These are phyloP conservation scores for Clavulina sp. DNA, from an alignment of 768 basidiomycete species.

Conservation along the genomic window DNA sequence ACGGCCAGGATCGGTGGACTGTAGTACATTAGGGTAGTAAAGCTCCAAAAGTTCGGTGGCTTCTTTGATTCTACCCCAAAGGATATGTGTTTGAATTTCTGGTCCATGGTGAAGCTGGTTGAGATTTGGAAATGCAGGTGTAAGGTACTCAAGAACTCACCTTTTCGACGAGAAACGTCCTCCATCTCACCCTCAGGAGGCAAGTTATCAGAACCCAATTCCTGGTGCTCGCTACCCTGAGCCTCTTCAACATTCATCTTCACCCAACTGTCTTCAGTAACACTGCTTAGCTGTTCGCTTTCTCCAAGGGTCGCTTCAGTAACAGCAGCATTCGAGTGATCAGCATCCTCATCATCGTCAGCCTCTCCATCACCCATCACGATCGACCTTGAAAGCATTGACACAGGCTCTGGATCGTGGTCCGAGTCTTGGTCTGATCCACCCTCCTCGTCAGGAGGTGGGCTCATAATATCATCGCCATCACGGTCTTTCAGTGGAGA, in stretches of 20 bases:
- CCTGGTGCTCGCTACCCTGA: too few relatives aligned
- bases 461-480: constrained; percentile 39
- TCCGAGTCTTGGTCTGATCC: constrained; percentile 20
- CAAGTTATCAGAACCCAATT: too few relatives aligned
- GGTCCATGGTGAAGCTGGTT: background rate
- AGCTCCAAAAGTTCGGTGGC: constrained; percentile 47
- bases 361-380: too few relatives aligned
- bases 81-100: constrained; percentile 57
- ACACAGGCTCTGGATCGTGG: too few relatives aligned
- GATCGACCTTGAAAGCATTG: too few relatives aligned
- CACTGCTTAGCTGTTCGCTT: too few relatives aligned
- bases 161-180: constrained; percentile 35
- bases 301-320: too few relatives aligned
- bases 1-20: background rate
- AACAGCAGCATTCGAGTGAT: too few relatives aligned
- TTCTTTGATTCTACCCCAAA: constrained; percentile 57
- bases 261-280: too few relatives aligned
- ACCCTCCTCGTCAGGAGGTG: constrained; percentile 13
- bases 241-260: too few relatives aligned
- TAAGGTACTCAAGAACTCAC: constrained; percentile 22
- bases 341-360: too few relatives aligned
- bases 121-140: constrained; percentile 4
- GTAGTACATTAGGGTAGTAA: constrained; percentile 62
- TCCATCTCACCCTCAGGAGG: constrained; percentile 27
- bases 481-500: constrained; percentile 48